Base-by-base conservation (phyloP, 73 alveolate species). In the Paramecium tetraurelia region DNA sequence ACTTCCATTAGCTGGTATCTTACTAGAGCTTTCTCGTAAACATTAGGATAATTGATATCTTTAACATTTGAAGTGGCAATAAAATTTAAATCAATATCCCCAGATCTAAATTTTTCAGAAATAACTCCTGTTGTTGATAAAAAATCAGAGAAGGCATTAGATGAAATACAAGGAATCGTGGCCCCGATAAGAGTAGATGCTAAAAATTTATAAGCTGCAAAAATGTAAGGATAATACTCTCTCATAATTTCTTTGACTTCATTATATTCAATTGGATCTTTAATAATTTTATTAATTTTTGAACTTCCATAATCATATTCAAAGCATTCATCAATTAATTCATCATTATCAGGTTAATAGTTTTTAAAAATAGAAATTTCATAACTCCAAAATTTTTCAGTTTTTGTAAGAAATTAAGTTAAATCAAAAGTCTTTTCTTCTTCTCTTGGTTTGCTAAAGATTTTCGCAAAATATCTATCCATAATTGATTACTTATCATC, bases 221-320 rank as follows among this genome's bases (percentile, higher is more conserved):
- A 80, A 12, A 80, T 44, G 38, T 20, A 80, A 12, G 90, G 90
- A 72, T 89, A 89, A 59, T 44, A 58, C 11, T 89, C 94, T 41
- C 84, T 24, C 41, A 89, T n/a, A 0, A 59, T 24, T 59, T 93
- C 96, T 40, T 83, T 93, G 22, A 72, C 57, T n/a, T 33, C 63
- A 89, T 89, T 75, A 36, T 31, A 44, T 21, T 69, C 92, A 8
- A 69, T 40, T 4, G 59, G 92, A 43, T 89, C 92, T 63, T 92
- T 89, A 1, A 93, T 77, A 7, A 93, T 53, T 33, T 63, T 76
- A 53, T n/a, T 46, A 14, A 93, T 80, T 92, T 92, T 96, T 9
- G 97, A 88, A 59, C 86, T 59, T 10, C 86, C 76, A 95, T 96
- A 96, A 80, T 96, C 99, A 36, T 85, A 59, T 36, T 96, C 99